These are phyloP conservation scores for Penicillium nucicola DNA, from an alignment of 495 filamentous ascomycete genomes.

Conservation along the genomic window DNA sequence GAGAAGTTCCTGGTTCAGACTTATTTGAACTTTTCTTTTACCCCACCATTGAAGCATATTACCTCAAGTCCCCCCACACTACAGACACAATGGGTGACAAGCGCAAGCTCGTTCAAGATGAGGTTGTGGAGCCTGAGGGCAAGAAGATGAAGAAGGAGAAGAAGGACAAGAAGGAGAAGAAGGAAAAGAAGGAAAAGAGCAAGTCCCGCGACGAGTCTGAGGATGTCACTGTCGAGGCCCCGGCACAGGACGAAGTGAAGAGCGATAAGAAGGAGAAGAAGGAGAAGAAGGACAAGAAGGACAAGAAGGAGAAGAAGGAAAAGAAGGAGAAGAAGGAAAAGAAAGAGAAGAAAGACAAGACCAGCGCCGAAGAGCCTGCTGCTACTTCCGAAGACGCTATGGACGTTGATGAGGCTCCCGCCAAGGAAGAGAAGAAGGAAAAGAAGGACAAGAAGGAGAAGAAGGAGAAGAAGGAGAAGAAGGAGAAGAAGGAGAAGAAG, in stretches of 20 bases:
- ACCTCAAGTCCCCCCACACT: neutral
- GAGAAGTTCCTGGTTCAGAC: neutral
- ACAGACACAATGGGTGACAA: slow-evolving; percentile 39
- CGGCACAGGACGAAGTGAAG: slow-evolving; percentile 6
- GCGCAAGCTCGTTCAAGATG: slow-evolving; percentile 40
- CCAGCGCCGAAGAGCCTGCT: neutral
- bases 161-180: slow-evolving; percentile 30
- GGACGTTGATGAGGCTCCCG: slow-evolving; percentile 16
- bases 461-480: slow-evolving; percentile 14
- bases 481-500: neutral
- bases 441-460: slow-evolving; percentile 22
- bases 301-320: slow-evolving; percentile 13
- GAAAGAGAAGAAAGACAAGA: slow-evolving; percentile 4
- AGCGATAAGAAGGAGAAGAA: slow-evolving; percentile 20
- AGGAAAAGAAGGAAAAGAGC: slow-evolving; percentile 24
- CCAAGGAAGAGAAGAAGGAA: slow-evolving; percentile 15
- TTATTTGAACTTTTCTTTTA: neutral
- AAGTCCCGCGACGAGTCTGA: slow-evolving; percentile 17
- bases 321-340: slow-evolving; percentile 9
- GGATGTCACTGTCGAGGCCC: slow-evolving; percentile 6
- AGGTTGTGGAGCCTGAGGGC: slow-evolving; percentile 30
- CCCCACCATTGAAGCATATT: neutral
- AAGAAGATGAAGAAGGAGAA: slow-evolving; percentile 41
- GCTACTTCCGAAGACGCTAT: slow-evolving; percentile 11
- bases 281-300: slow-evolving; percentile 16